Conservation (phyloP, 2,329 filamentous ascomycete genomes). For the Epichloe elymi region DNA sequence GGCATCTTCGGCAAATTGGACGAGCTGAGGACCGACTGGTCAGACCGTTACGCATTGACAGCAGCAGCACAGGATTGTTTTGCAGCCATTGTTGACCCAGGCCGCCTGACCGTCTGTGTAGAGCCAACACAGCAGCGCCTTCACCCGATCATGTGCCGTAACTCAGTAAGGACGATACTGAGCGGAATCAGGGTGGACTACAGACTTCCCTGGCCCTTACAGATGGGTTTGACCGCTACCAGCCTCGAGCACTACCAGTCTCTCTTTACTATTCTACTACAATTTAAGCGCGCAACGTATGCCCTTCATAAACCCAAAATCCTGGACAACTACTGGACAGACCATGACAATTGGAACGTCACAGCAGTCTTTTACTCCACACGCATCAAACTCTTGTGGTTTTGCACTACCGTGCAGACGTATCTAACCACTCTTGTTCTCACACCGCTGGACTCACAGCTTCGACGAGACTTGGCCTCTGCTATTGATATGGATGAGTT, state of each 20-base stretch:
- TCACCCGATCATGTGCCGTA: slow-evolving; percentile 33
- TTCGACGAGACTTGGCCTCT: slow-evolving; percentile 42
- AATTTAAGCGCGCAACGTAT: slow-evolving; percentile 58
- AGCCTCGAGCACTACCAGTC: slow-evolving; percentile 55
- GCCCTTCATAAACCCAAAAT: slow-evolving; percentile 46
- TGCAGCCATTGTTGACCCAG: slow-evolving; percentile 40
- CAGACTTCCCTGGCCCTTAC: slow-evolving; percentile 50
- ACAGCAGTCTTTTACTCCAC: slow-evolving; percentile 43
- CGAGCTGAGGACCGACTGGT: slow-evolving; percentile 47
- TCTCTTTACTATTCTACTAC: slow-evolving; percentile 64
- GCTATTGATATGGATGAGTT: slow-evolving; percentile 71
- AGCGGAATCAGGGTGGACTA: slow-evolving; percentile 54
- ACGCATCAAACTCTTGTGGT: slow-evolving; percentile 62
- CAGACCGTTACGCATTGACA: slow-evolving; percentile 68
- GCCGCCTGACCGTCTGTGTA: slow-evolving; percentile 48
- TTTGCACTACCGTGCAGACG: slow-evolving; percentile 58
- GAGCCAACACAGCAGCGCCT: slow-evolving; percentile 25
- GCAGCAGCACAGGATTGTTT: slow-evolving; percentile 66
- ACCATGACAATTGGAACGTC: slow-evolving; percentile 26
- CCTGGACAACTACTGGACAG: slow-evolving; percentile 25
- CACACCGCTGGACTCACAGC: slow-evolving; percentile 39
- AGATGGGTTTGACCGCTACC: slow-evolving; percentile 58
- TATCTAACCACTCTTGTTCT: slow-evolving; percentile 67
- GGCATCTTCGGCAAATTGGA: slow-evolving; percentile 68
- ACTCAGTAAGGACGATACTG: slow-evolving; percentile 44